Conservation (phyloP, 2,329 filamentous ascomycete species). For the Endocalyx cinctus region DNA sequence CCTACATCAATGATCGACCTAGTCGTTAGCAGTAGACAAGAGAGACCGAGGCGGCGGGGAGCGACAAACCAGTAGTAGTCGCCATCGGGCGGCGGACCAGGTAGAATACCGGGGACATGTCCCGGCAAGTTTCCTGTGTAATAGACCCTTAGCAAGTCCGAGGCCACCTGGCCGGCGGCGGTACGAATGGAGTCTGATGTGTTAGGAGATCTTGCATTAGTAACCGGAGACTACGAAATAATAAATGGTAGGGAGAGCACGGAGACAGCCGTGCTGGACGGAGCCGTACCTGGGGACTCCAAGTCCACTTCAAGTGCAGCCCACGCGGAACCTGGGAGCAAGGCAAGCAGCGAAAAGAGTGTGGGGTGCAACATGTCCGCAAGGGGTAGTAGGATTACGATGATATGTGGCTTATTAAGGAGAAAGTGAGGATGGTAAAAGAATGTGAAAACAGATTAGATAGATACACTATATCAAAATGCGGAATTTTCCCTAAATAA, state of each 20-base stretch:
- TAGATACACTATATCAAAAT: neutral
- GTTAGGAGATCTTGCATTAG: neutral
- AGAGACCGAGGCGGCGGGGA: neutral
- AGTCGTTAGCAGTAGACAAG: constrained; percentile 2
- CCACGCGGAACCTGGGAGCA: neutral
- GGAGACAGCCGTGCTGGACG: too few species aligned
- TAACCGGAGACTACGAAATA: neutral
- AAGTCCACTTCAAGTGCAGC: constrained; percentile 17
- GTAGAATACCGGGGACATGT: constrained; percentile 33
- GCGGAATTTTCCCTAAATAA: too few species aligned
- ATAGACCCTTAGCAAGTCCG: constrained; percentile 21
- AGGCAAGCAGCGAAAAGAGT: neutral
- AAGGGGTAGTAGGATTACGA: constrained; percentile 1
- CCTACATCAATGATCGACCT: constrained; percentile 29
- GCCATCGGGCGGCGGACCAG: constrained; percentile 22
- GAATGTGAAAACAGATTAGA: neutral
- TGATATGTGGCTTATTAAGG: constrained; percentile 8
- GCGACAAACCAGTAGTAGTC: constrained; percentile 24
- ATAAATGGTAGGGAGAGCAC: neutral
- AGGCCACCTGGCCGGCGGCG: constrained; percentile 21
- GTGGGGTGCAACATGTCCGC: neutral
- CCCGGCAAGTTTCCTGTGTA: constrained; percentile 31
- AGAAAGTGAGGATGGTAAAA: neutral
- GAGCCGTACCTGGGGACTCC: constrained; percentile 19
- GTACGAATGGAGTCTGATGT: constrained; percentile 21